These are phyloP conservation scores for Calonectria ilicicola DNA, from an alignment of 2,329 filamentous ascomycete genomes.

Conservation along the genomic window DNA sequence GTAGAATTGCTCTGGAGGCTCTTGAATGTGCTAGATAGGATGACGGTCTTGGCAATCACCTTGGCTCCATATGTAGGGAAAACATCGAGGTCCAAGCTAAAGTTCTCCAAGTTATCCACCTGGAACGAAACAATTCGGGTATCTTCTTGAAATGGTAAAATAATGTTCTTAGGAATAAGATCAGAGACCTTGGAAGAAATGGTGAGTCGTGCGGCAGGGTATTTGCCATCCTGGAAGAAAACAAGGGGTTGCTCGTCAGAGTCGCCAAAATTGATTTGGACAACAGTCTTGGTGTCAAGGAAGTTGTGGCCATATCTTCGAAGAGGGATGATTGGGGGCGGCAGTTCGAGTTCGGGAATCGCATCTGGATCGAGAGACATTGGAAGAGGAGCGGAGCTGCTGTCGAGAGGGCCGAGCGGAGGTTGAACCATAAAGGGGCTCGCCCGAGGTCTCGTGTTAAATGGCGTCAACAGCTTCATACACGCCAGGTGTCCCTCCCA, in stretches of 20 bases:
- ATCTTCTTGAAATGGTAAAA: constrained; percentile 96
- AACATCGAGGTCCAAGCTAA: constrained; percentile 96
- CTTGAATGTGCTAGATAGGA: constrained; percentile 87
- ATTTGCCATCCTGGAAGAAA: constrained; percentile 98
- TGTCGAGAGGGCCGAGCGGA: constrained; percentile 57
- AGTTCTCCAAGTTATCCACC: constrained; percentile 91
- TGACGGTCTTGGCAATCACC: constrained; percentile 95
- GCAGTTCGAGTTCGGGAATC: constrained; percentile 91
- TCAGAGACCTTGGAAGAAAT: constrained; percentile 98
- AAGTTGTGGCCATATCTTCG: constrained; percentile 98
- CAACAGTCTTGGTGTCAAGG: constrained; percentile 95
- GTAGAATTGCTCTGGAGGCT: constrained; percentile 79
- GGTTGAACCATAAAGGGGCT: constrained; percentile 60
- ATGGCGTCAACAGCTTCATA: constrained; percentile 85
- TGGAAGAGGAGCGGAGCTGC: constrained; percentile 64
- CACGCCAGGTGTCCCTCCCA: constrained; percentile 98
- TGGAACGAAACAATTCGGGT: constrained; percentile 95
- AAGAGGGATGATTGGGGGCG: constrained; percentile 94
- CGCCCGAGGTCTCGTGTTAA: constrained; percentile 57
- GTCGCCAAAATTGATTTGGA: constrained; percentile 91
- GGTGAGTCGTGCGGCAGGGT: constrained; percentile 92
- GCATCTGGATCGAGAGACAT: constrained; percentile 85
- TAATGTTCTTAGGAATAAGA: constrained; percentile 94
- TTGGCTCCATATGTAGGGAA: constrained; percentile 98
- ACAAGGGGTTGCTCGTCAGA: constrained; percentile 80